Evolutionary conservation across 352 stramenopile genomes (phyloP).

Genomic region (Phytophthora crassamura): DNA sequence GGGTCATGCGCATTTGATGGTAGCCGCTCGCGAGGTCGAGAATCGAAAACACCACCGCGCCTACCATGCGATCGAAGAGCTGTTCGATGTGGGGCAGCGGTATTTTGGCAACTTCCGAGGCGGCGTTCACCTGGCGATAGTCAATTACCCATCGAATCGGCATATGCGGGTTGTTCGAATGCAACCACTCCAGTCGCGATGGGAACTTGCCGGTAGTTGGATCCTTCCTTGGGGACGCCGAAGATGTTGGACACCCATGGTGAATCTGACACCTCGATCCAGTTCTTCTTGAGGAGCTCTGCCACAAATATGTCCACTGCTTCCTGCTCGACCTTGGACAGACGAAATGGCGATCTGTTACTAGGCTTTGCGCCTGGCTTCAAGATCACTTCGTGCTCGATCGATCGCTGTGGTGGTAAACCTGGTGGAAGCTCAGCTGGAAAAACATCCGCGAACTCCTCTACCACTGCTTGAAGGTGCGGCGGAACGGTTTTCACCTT

Average conservation of each 20-base stretch:
- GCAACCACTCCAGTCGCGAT: slow-evolving; percentile 6
- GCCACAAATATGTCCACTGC: slow-evolving; percentile 4
- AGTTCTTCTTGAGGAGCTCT: slow-evolving; percentile 8
- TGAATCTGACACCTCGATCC: slow-evolving; percentile 17
- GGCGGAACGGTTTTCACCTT: neutral
- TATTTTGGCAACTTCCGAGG: slow-evolving; percentile 9
- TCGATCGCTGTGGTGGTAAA: neutral
- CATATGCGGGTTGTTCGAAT: neutral
- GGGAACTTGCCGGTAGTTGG: slow-evolving; percentile 1
- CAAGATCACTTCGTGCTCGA: slow-evolving; percentile 1
- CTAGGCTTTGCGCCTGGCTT: slow-evolving; percentile 2
- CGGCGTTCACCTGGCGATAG: neutral
- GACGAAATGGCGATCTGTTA: neutral
- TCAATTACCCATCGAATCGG: slow-evolving; percentile 18
- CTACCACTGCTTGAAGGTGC: neutral
- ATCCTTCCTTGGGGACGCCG: slow-evolving; percentile 16
- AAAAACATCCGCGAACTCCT: slow-evolving; percentile 1
- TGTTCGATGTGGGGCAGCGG: slow-evolving; percentile 9
- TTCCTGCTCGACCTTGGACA: neutral
- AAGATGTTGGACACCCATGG: slow-evolving; percentile 24
- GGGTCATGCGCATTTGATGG: slow-evolving; percentile 31
- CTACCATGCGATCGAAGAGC: slow-evolving; percentile 5
- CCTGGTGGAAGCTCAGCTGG: slow-evolving; percentile 1
- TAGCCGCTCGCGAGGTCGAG: slow-evolving; percentile 36
- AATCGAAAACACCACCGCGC: slow-evolving; percentile 8